Conservation (phyloP, 306 rosid species). For the Pachyrhizus erosus region DNA sequence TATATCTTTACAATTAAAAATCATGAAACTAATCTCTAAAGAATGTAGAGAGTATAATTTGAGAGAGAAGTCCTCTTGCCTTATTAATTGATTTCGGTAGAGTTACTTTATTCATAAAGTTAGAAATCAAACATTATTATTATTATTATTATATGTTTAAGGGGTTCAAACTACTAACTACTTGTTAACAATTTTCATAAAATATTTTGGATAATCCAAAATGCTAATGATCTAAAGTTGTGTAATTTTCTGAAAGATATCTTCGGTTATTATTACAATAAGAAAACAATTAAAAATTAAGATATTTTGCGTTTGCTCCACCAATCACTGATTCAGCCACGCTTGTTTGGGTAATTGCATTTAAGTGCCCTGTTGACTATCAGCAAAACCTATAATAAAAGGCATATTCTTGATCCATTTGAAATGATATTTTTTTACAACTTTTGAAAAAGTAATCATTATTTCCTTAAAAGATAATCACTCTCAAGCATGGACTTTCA, state of each 20-base stretch:
- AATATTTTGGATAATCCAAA: constrained; percentile 24
- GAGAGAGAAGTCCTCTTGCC: too few species aligned
- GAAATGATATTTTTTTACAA: background rate
- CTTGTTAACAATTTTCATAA: background rate
- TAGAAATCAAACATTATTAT: too few species aligned
- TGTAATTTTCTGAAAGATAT: background rate
- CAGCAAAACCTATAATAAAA: background rate
- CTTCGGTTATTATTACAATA: constrained; percentile 1
- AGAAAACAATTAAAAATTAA: background rate
- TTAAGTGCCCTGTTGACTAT: constrained; percentile 20
- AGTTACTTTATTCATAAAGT: too few species aligned
- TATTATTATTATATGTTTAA: too few species aligned
- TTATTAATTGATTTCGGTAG: too few species aligned
- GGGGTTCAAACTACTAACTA: too few species aligned
- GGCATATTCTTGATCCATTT: background rate
- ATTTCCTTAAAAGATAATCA: background rate
- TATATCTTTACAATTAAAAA: too few species aligned
- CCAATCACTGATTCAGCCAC: constrained; percentile 4
- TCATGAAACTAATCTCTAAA: too few species aligned
- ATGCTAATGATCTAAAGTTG: background rate
- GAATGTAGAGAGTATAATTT: too few species aligned
- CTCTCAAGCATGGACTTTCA: background rate
- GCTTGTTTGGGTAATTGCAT: background rate
- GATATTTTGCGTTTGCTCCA: constrained; percentile 32
- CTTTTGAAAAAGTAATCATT: background rate